Base-by-base conservation (phyloP, 371 early-diverging fungal species). In the Haplosporangium sp. region DNA sequence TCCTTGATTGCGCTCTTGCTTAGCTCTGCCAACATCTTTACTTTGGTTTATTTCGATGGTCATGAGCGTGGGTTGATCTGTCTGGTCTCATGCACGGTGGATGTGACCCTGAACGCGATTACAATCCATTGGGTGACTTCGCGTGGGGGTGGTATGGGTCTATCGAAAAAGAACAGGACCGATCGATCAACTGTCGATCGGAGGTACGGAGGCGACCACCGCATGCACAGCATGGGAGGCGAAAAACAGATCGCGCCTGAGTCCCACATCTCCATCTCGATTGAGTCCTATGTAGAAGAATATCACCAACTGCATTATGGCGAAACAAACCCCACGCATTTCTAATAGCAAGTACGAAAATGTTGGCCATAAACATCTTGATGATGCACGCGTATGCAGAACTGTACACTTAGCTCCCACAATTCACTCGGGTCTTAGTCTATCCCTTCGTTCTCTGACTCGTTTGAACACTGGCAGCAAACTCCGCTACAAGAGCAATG, bases 61-160 rank as follows among this genome's bases (percentile, higher is more conserved):
- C 82, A 82, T 36, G 86, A 86, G 52, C 83, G 86, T 43, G 80
- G 73, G 6, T 45, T 79, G 55, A 65, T 68, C 63, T 79, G 80
- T 23, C n/a, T 79, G 55, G 54, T 62, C 11, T 73, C 48, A 3
- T 79, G 80, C 54, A 79, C 73, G 0, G 73, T 73, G 5, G 80
- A 79, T 55, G 80, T 79, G 11, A 79, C 80, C 1, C 36, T 79
- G 55, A 79, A 79, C 38, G 80, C 80, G 20, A 79, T 79, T 38
- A 64, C 80, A 1, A 58, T 79, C 40, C 80, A 79, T 40, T 79
- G 81, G 81, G 77, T 81, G 23, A 81, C 77, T 16, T 69, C 69
- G n/a, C 73, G 80, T 13, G 80, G 80, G 18, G 66, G 66, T 18
- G 64, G 70, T 12, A 6, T 7, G 29, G 5, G 36, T 4, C 29